These are phyloP conservation scores for Saprolegnia diclina DNA, from an alignment of 352 stramenopile species.

Conservation along the genomic window DNA sequence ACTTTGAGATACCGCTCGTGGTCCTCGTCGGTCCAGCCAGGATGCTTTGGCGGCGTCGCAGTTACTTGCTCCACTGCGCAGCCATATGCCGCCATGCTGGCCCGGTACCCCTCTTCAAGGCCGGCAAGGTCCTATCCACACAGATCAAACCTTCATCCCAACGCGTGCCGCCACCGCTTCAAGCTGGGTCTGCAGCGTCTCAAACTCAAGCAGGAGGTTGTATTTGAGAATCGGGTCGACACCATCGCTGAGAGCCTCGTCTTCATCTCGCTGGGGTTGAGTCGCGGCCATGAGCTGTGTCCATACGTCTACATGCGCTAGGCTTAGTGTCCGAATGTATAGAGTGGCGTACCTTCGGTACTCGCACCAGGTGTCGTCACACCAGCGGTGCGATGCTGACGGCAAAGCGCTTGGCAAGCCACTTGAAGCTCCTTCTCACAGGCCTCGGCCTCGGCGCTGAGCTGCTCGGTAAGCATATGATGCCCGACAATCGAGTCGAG, in stretches of 20 bases:
- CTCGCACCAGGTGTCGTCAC: too few relatives aligned
- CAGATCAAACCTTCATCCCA: neutral
- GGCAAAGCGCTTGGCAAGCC: constrained; percentile 14
- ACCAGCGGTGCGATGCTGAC: neutral
- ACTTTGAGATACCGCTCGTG: constrained; percentile 55
- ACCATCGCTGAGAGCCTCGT: neutral
- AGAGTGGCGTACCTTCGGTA: neutral
- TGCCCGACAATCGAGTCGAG: constrained; percentile 67
- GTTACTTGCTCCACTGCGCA: constrained; percentile 29
- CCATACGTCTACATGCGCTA: neutral
- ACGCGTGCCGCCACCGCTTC: neutral
- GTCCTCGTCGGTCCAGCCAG: constrained; percentile 43
- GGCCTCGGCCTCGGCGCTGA: constrained; percentile 45
- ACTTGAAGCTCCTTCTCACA: constrained; percentile 31
- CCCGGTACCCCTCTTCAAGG: constrained; percentile 41
- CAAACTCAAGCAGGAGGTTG: constrained; percentile 38
- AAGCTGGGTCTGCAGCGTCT: constrained; percentile 30
- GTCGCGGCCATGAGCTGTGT: neutral
- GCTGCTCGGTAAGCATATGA: constrained; percentile 51
- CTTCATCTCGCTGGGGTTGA: neutral
- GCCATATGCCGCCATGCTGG: constrained; percentile 30
- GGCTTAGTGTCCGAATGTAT: too few relatives aligned
- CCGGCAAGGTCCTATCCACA: constrained; percentile 32
- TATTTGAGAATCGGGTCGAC: constrained; percentile 40
- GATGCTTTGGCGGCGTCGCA: constrained; percentile 27